A percentile compares a stretch with the other conserved stretches of the same genome.
These are phyloP conservation scores for Pestalotiopsis sp. DNA, from an alignment of 2,329 filamentous ascomycete species.

Conservation along the genomic window DNA sequence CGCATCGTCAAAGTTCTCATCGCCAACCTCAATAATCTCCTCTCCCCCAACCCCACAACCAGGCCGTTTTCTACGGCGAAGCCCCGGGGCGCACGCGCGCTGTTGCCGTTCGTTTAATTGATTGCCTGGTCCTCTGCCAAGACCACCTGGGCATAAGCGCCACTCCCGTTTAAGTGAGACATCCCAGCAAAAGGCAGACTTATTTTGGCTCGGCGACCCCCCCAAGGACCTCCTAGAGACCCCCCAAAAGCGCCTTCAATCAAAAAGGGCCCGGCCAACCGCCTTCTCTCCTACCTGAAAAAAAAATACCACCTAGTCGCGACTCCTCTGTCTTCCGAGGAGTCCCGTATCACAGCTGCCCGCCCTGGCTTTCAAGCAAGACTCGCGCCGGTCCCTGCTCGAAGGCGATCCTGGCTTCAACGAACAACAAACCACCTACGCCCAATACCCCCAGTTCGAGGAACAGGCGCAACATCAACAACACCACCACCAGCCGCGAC, in stretches of 20 bases:
- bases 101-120: not conserved
- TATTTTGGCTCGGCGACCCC: conserved; percentile 9
- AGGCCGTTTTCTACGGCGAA: not conserved
- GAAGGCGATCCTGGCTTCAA: conserved; percentile 37
- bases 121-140: not conserved
- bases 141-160: not conserved
- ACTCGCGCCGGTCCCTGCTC: conserved; percentile 48
- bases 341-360: conserved; percentile 34
- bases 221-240: not conserved
- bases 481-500: conserved; percentile 19
- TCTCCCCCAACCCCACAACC: not conserved
- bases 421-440: conserved; percentile 21
- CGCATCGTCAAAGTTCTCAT: not conserved
- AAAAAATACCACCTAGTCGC: not conserved
- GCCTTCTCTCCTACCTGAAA: conserved; percentile 3
- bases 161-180: conserved; percentile 12
- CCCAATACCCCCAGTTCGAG: conserved; percentile 20
- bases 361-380: conserved; percentile 49
- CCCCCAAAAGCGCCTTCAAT: not conserved
- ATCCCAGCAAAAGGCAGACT: not conserved
- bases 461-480: conserved; percentile 21
- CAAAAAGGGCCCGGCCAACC: conserved; percentile 6
- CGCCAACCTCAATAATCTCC: not conserved
- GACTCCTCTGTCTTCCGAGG: conserved; percentile 24
- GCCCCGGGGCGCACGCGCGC: not conserved